Percentiles rank a stretch among this genome's conserved stretches.
Conservation (phyloP, 768 basidiomycete genomes). For the Xerocomellus amylosporus region DNA sequence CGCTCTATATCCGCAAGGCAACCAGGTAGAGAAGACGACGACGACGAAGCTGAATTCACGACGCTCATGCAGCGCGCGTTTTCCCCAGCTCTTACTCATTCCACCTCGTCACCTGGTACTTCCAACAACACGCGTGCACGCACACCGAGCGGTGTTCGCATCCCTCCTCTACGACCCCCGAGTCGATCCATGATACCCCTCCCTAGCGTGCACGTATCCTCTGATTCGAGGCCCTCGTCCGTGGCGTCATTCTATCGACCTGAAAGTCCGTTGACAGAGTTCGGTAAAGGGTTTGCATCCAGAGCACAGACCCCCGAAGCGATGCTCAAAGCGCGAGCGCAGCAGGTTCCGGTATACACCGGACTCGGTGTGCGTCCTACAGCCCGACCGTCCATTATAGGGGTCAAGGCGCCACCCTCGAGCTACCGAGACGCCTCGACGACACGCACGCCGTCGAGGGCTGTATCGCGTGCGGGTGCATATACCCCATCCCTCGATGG, state of each 20-base stretch:
- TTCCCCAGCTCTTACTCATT: slow-evolving; percentile 54
- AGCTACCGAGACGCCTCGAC: slow-evolving; percentile 64
- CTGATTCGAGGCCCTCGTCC: slow-evolving; percentile 67
- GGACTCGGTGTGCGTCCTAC: slow-evolving; percentile 39
- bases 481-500: slow-evolving; percentile 57
- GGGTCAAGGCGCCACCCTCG: slow-evolving; percentile 60
- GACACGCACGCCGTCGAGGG: slow-evolving; percentile 59
- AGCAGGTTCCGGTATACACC: slow-evolving; percentile 56
- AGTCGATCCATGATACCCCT: slow-evolving; percentile 84
- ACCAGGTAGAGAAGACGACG: slow-evolving; percentile 44
- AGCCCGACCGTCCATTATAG: slow-evolving; percentile 37
- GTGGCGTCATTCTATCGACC: slow-evolving; percentile 66
- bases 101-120: slow-evolving; percentile 42
- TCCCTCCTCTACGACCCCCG: slow-evolving; percentile 68
- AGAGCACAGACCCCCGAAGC: slow-evolving; percentile 72
- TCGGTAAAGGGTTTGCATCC: slow-evolving; percentile 32
- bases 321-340: slow-evolving; percentile 54
- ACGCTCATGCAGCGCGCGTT: slow-evolving; percentile 57
- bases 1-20: slow-evolving; percentile 48
- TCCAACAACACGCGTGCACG: slow-evolving; percentile 27
- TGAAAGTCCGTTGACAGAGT: slow-evolving; percentile 48
- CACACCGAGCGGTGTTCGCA: slow-evolving; percentile 40
- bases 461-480: slow-evolving; percentile 62
- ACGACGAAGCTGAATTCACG: slow-evolving; percentile 42
- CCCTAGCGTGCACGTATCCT: slow-evolving; percentile 66